phyloP scores from a whole-genome alignment of 2,329 filamentous ascomycete genomes.

The Fusarium sp. region DNA sequence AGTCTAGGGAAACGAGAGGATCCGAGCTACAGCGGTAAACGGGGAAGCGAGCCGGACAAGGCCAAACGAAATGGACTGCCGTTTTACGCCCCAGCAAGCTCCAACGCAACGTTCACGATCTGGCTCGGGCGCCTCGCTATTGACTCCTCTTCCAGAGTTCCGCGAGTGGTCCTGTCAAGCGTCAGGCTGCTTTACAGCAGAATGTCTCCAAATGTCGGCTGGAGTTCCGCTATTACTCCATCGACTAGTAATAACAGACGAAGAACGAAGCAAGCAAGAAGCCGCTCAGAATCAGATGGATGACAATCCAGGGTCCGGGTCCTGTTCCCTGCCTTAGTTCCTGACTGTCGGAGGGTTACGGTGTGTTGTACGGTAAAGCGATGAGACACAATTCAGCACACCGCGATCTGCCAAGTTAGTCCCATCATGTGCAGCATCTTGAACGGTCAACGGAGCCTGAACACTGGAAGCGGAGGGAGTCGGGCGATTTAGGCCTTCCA shows the following conservation, averaged over 20 bases:
- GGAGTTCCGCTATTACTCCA: constrained; percentile 23
- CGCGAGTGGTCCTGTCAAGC: constrained; percentile 15
- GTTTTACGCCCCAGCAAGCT: constrained; percentile 39
- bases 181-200: constrained; percentile 21
- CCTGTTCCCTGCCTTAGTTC: constrained; percentile 15
- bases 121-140: constrained; percentile 39
- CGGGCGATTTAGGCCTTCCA: constrained; percentile 8
- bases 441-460: constrained; percentile 11
- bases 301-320: constrained; percentile 1
- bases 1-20: constrained; percentile 43
- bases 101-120: constrained; percentile 36
- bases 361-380: constrained; percentile 4
- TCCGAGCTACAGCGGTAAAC: constrained; percentile 32
- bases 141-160: constrained; percentile 36
- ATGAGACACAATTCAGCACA: constrained; percentile 9
- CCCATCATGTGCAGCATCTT: constrained; percentile 29
- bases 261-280: constrained; percentile 13
- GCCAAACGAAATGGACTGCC: constrained; percentile 42
- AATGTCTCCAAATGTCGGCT: constrained; percentile 32
- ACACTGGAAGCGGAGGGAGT: constrained; percentile 26
- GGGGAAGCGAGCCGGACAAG: constrained; percentile 44
- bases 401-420: constrained; percentile 21
- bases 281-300: background rate
- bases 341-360: constrained; percentile 35
- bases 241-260: constrained; percentile 7